Evolutionary conservation across 805 yeast species (phyloP).

Genomic region (Sungouiozyma intestinalis): DNA sequence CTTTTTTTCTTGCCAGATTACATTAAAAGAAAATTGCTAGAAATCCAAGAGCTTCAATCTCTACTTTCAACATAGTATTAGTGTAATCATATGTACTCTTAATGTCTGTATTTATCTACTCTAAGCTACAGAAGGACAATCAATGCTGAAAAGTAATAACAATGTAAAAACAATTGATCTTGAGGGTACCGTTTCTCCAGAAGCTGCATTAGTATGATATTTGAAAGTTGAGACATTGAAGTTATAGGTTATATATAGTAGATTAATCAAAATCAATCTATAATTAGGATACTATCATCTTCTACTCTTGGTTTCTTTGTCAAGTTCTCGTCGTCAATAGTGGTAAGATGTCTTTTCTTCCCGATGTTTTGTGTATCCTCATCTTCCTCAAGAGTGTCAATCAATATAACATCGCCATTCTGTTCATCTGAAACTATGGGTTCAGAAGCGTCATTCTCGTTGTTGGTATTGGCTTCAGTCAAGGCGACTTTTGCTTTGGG

Average conservation of each 20-base stretch:
- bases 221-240: no score
- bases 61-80: background rate
- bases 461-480: background rate
- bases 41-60: no score
- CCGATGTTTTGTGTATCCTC: background rate
- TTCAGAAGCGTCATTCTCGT: background rate
- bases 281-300: background rate
- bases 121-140: background rate
- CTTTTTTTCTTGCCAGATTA: no score
- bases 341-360: constrained; percentile 5
- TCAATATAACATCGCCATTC: background rate
- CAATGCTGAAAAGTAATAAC: background rate
- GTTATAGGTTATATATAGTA: no score
- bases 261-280: no score
- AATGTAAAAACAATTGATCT: no score
- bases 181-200: no score
- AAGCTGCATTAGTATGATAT: no score
- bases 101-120: background rate
- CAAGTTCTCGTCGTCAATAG: background rate
- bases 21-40: no score
- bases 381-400: background rate
- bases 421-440: background rate
- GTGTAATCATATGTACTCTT: background rate
- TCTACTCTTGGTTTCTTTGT: background rate
- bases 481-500: constrained; percentile 13